Evolutionary conservation across 2,329 filamentous ascomycete genomes (phyloP), one percentile per base, ranked within the genome.

Genomic region (Aspergillus viridinutans): DNA sequence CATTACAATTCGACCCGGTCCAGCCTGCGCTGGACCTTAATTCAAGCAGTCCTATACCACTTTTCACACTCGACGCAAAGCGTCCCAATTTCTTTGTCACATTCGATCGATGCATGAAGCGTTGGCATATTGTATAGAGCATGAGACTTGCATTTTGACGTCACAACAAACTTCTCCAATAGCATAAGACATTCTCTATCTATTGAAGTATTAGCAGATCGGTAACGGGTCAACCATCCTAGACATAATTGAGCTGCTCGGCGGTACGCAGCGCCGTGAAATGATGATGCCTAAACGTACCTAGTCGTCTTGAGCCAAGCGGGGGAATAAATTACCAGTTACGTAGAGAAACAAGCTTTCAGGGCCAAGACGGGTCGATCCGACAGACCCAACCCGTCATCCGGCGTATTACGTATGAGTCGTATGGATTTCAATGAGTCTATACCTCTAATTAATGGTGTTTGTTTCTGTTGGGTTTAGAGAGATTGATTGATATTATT

Each of bases 361-460:
- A 56, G 23, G 20, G 61, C 63, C 63, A 64, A 65, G 63, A 56
- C 63, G 63, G 63, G 58, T 61, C 58, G 56, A 61, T 52, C 63
- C 61, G 60, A 57, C 23, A 26, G 54, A 49, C 21, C 49, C 35
- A 52, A 49, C 21, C 32, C 17, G 20, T 5, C 20, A 20, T 23
- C 17, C 10, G 17, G 32, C 32, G 32, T 38, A 38, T 38, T 38
- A 3, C 26, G 26, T 4, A 25, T 25, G 25, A 25, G 25, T 25
- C 1, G 25, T 25, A 1, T 25, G 23, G 29, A 5, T 32, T 14
- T 14, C 10, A 32, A 32, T 14, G 4, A 12, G 29, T 32, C 29
- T 32, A 14, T 29, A 28, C 28, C 8, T 28, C 3, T 4, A 2
- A 5, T 32, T 3, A 14, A 32, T 32, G 12, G 29, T 12, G 12